A percentile compares a stretch with the other conserved stretches of the same genome.
phyloP scores from a whole-genome alignment of 2,329 filamentous ascomycete species.

The Gnomoniopsis sp. region DNA sequence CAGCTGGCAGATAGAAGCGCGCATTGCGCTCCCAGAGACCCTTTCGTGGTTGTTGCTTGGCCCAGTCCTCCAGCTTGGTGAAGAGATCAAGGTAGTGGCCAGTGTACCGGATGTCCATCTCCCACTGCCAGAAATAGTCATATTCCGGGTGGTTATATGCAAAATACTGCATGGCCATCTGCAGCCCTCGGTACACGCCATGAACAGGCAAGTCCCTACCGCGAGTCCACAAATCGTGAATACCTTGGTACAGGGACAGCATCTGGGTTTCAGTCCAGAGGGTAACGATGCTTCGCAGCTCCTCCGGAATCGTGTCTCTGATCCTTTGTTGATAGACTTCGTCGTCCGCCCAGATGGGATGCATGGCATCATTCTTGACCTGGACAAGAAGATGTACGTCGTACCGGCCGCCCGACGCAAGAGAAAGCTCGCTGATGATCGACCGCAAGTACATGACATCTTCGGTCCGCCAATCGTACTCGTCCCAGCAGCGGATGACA shows the following conservation, averaged over 20 bases:
- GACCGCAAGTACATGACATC: constrained; percentile 79
- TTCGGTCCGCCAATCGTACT: constrained; percentile 74
- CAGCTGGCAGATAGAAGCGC: constrained; percentile 72
- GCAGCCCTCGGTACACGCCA: constrained; percentile 86
- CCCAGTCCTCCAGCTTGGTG: constrained; percentile 66
- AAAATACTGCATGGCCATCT: constrained; percentile 95
- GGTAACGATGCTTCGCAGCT: constrained; percentile 85
- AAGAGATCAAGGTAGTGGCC: constrained; percentile 80
- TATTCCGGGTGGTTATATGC: constrained; percentile 85
- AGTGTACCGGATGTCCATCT: constrained; percentile 88
- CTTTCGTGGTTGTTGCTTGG: constrained; percentile 70
- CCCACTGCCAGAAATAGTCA: constrained; percentile 92
- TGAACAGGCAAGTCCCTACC: constrained; percentile 74
- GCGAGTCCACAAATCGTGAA: constrained; percentile 70
- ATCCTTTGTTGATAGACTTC: constrained; percentile 65
- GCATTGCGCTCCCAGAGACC: constrained; percentile 78
- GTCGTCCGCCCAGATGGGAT: constrained; percentile 76
- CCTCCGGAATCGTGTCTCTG: constrained; percentile 67
- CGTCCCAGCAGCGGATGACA: constrained; percentile 78
- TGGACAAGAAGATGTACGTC: constrained; percentile 83
- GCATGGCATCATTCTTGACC: constrained; percentile 69
- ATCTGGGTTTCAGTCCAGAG: constrained; percentile 95
- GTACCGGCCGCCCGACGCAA: constrained; percentile 82
- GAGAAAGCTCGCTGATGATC: constrained; percentile 75
- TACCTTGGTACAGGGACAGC: constrained; percentile 82